phyloP scores from a whole-genome alignment of 2,329 filamentous ascomycete species.

The Neurospora sp. region DNA sequence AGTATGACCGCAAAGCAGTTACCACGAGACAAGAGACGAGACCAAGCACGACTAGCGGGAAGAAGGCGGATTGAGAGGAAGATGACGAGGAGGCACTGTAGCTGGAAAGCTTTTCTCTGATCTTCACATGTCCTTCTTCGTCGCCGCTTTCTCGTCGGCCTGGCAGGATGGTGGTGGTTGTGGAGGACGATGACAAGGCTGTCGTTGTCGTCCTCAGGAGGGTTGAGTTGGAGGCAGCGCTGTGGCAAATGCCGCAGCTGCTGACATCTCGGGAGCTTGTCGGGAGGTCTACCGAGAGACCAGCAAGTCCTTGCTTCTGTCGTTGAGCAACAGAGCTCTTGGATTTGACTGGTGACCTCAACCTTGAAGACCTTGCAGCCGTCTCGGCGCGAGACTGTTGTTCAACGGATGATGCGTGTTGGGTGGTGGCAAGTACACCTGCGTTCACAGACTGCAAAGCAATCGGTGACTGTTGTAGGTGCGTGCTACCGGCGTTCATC shows the following conservation, averaged over 20 bases:
- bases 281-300: not conserved
- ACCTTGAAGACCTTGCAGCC: not conserved
- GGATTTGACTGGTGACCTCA: not conserved
- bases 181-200: not conserved
- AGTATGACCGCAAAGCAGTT: constrained; percentile 6
- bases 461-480: not conserved
- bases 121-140: constrained; percentile 5
- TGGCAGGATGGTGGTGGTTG: constrained; percentile 6
- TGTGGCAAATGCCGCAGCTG: not conserved
- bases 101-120: not conserved
- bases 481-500: not conserved
- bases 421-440: not conserved
- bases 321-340: not conserved
- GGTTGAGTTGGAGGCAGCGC: not conserved
- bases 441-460: not conserved
- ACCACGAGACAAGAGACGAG: constrained; percentile 19
- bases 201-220: constrained; percentile 4
- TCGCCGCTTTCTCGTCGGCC: constrained; percentile 13
- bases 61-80: constrained; percentile 3
- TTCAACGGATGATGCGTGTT: not conserved
- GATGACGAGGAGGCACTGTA: not conserved
- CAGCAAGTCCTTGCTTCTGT: not conserved
- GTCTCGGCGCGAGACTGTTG: not conserved
- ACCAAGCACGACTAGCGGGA: constrained; percentile 17
- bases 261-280: constrained; percentile 1